Evolutionary conservation across 768 basidiomycete species (phyloP), one percentile per base, ranked within the genome.

Genomic region (Trametes cinnabarina): DNA sequence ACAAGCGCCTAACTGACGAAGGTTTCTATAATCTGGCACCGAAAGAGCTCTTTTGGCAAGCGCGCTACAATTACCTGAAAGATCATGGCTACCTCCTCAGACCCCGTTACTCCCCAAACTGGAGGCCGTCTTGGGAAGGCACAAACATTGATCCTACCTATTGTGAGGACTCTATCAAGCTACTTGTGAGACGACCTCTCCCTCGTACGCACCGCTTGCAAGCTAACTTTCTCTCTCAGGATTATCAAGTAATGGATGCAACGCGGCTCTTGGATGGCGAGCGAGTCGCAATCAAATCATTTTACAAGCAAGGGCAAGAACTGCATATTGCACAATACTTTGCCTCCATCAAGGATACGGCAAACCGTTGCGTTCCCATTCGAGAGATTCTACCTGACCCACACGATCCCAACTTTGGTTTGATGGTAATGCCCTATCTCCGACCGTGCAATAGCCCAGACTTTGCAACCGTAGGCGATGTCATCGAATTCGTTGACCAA

Each of bases 301-400:
- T 54, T 2, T 15, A 17, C 2, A 54, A 40, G 8, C 12, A 62
- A 51, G 49, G 47, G 10, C 43, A 57, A 0, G 66, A 59, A 30
- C 12, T 66, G 3, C 23, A 60, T 34, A 60, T 63, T 10, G 40
- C 67, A 0, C 20, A 37, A 5, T 63, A 48, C 19, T 44, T 71
- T 2, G 42, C 60, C 1, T 30, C 62, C 3, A 4, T 58, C 0
- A 22, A 53, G n/a, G 55, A 54, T 4, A 44, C 61, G 0, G 15
- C n/a, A 15, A 69, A 71, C 34, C 70, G 70, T 53, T 70, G 61
- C 26, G 67, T 68, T 8, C 59, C 63, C 0, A 34, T 68, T 3
- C 20, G 63, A 7, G 66, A 71, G 8, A 34, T 62, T 4, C 37
- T 69, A 12, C 20, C 47, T 1, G 66, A 69, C 42, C 63, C 65